Evolutionary conservation across 2,329 filamentous ascomycete genomes (phyloP), one percentile per base, ranked within the genome.

Genomic region (Pseudovirgaria hyperparasitica): DNA sequence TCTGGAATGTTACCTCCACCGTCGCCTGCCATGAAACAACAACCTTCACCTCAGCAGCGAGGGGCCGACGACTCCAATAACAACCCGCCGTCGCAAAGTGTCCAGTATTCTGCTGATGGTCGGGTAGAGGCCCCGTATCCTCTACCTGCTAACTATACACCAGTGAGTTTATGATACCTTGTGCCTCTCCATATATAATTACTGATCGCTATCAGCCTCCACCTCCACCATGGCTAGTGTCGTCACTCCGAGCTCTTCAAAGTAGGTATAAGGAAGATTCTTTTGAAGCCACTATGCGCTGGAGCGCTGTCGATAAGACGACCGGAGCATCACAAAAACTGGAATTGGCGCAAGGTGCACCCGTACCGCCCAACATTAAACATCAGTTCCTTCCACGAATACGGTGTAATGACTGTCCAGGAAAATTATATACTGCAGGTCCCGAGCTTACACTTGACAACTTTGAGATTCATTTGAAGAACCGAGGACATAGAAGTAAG

Each of bases 241-340:
- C 67, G 19, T 78, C 82, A 28, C 70, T 96, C n/a, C 62, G 70
- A 32, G 66, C 73, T 14, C 70, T 96, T 30, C 73, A 73, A 39
- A 62, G 66, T 33, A 56, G 57, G 11, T 87, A 93, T 45, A 77
- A 81, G 4, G 70, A 77, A 41, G 85, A 94, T 51, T 68, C 70
- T 16, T 96, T 96, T 50, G 84, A 93, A 54, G 79, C 76, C 28
- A 70, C 78, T 13, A 98, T 98, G 90, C 82, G 85, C 34, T 86
- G 92, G 55, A 82, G 74, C 14, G 76, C 80, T 32, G 70, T 93
- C 35, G 78, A 92, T 50, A 70, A 69, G 8, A 63, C 70, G 25
- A 86, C 80, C 3, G 78, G 34, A 57, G 69, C 12, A 71, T 75
- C 13, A 65, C 80, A 26, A 61, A 73, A 19, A 57, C 59, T 16